A percentile compares a stretch with the other conserved stretches of the same genome.
Conservation (phyloP, 495 filamentous ascomycete species). For the Haplographium delicatum region DNA sequence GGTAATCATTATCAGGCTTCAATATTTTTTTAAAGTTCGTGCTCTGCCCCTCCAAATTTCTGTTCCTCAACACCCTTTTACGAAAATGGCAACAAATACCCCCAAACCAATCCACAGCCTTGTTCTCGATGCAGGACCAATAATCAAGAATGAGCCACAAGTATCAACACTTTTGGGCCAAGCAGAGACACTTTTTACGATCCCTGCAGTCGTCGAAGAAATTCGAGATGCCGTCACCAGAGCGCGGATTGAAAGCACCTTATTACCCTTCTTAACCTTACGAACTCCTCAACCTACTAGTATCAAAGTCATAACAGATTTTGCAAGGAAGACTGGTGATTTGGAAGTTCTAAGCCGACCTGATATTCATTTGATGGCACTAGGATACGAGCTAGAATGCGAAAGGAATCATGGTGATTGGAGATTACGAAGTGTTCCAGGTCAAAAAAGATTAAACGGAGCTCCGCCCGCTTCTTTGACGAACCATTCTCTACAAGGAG, state of each 20-base stretch:
- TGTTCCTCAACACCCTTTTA: background rate
- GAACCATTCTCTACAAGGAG: constrained; percentile 28
- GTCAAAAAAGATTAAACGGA: constrained; percentile 72
- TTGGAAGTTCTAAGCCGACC: constrained; percentile 77
- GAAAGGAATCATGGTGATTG: constrained; percentile 80
- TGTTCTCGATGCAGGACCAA: constrained; percentile 83
- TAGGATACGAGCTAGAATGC: constrained; percentile 87
- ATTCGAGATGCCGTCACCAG: constrained; percentile 83
- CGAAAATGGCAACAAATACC: constrained; percentile 37
- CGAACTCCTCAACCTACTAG: constrained; percentile 68
- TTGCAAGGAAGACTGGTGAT: constrained; percentile 87
- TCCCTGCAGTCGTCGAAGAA: constrained; percentile 81
- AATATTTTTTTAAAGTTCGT: no score
- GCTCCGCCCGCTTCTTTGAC: constrained; percentile 47
- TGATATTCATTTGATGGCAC: constrained; percentile 82
- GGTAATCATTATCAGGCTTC: no score
- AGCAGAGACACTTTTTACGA: constrained; percentile 74
- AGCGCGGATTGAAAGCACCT: constrained; percentile 69
- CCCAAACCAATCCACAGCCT: constrained; percentile 77
- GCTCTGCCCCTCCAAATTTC: no score
- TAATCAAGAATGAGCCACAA: constrained; percentile 81
- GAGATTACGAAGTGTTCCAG: constrained; percentile 69
- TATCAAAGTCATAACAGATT: constrained; percentile 72
- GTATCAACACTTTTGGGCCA: constrained; percentile 71
- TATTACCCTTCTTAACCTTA: constrained; percentile 78